Evolutionary conservation across 495 filamentous ascomycete species (phyloP).

Genomic region (Annulohypoxylon maeteangense): DNA sequence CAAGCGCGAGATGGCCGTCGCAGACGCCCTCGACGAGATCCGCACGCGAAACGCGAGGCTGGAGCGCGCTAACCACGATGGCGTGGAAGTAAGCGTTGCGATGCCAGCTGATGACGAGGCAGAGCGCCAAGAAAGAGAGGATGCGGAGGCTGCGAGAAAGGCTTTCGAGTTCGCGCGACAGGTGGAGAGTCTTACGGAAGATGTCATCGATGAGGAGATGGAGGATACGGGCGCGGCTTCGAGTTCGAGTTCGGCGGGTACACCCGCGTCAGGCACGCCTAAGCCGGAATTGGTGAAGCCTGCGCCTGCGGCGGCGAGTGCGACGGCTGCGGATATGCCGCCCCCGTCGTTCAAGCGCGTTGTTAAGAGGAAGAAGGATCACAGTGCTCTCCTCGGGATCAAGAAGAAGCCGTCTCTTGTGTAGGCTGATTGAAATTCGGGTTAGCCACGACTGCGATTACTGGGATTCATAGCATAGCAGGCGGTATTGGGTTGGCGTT

Average conservation of each 20-base stretch:
- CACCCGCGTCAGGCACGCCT: constrained; percentile 18
- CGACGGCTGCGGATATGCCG: constrained; percentile 53
- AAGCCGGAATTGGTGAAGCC: constrained; percentile 1
- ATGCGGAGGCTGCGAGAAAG: constrained; percentile 82
- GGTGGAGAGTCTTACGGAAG: constrained; percentile 59
- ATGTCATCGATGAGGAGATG: constrained; percentile 56
- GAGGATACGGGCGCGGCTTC: constrained; percentile 34
- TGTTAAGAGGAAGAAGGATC: constrained; percentile 86
- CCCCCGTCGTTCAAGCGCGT: constrained; percentile 79
- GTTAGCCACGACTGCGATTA: not conserved
- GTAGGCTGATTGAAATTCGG: constrained; percentile 21
- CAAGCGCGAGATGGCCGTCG: constrained; percentile 97
- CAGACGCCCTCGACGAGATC: constrained; percentile 96
- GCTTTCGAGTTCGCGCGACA: constrained; percentile 74
- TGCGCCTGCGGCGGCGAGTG: constrained; percentile 9
- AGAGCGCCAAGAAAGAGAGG: constrained; percentile 77
- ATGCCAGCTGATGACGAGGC: constrained; percentile 66
- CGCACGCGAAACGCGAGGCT: constrained; percentile 88
- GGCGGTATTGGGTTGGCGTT: constrained; percentile 7
- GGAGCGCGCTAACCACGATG: constrained; percentile 74
- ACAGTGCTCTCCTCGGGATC: constrained; percentile 78
- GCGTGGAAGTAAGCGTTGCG: constrained; percentile 58
- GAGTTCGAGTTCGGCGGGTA: constrained; percentile 32
- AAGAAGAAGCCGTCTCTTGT: constrained; percentile 81
- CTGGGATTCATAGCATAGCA: constrained; percentile 31